Percentiles rank a stretch among this genome's conserved stretches.
Conservation (phyloP, 169 alveolate species). For the Plasmodium knowlesi region DNA sequence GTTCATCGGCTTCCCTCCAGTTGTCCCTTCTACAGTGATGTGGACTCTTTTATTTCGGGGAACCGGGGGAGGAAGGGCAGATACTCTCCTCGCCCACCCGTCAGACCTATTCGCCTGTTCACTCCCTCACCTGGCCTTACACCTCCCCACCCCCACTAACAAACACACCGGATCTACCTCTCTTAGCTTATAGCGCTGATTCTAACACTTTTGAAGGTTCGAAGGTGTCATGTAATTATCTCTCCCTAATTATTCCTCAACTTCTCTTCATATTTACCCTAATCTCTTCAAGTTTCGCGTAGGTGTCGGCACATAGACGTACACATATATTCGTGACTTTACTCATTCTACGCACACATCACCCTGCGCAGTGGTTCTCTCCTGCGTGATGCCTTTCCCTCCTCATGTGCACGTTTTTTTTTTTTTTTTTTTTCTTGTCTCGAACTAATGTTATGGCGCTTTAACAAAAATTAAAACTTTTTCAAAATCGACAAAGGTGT, state of each 20-base stretch:
- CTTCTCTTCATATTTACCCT: neutral
- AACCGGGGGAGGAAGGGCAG: neutral
- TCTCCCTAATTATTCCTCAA: neutral
- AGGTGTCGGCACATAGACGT: neutral
- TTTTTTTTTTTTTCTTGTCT: constrained; percentile 2
- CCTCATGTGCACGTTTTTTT: neutral
- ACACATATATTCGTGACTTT: neutral
- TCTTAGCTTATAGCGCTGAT: neutral
- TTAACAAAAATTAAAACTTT: neutral
- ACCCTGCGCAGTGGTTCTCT: neutral
- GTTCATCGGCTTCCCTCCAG: neutral
- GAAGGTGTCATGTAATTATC: neutral
- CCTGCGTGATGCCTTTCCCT: neutral
- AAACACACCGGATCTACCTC: neutral
- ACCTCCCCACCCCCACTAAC: neutral
- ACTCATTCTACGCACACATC: neutral
- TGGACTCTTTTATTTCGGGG: neutral
- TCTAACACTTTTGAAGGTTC: neutral
- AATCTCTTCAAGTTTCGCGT: neutral
- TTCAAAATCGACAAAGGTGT: neutral
- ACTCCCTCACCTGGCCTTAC: neutral
- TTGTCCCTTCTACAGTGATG: neutral
- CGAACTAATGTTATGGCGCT: neutral
- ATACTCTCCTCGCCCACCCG: neutral
- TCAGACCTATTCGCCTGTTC: neutral